These are phyloP conservation scores for Colletotrichum falcatum DNA, from an alignment of 2,329 filamentous ascomycete species.

Conservation along the genomic window DNA sequence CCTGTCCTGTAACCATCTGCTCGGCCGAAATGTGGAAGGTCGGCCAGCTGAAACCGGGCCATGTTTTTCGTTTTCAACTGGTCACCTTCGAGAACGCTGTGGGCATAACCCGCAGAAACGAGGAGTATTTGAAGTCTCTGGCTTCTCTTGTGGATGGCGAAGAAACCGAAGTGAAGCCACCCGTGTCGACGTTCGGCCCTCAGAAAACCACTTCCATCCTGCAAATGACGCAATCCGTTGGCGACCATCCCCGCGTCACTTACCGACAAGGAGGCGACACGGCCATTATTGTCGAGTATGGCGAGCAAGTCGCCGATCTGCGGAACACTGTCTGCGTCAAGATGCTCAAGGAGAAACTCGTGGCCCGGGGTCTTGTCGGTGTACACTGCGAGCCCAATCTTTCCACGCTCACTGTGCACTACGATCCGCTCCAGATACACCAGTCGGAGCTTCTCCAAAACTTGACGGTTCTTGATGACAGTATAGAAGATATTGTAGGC, in stretches of 20 bases:
- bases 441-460: slow-evolving; percentile 33
- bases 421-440: slow-evolving; percentile 32
- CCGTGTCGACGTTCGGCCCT: background rate
- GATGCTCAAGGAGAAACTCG: slow-evolving; percentile 37
- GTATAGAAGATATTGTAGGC: slow-evolving; percentile 36
- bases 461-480: background rate
- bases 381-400: slow-evolving; percentile 42
- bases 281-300: slow-evolving; percentile 69
- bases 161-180: background rate
- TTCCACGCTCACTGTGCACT: slow-evolving; percentile 43
- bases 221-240: slow-evolving; percentile 46
- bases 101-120: background rate
- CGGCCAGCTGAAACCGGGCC: slow-evolving; percentile 50
- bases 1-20: slow-evolving; percentile 47
- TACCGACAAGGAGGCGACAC: slow-evolving; percentile 61
- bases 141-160: background rate
- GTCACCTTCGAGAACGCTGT: slow-evolving; percentile 20
- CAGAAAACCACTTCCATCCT: slow-evolving; percentile 27
- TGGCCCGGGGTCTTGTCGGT: slow-evolving; percentile 12
- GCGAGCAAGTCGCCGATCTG: slow-evolving; percentile 65
- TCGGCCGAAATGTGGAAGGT: slow-evolving; percentile 53
- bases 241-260: slow-evolving; percentile 51
- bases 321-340: slow-evolving; percentile 56
- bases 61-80: slow-evolving; percentile 21
- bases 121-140: slow-evolving; percentile 2